phyloP scores from a whole-genome alignment of 208 protist genomes.

The Leishmania tarentolae region DNA sequence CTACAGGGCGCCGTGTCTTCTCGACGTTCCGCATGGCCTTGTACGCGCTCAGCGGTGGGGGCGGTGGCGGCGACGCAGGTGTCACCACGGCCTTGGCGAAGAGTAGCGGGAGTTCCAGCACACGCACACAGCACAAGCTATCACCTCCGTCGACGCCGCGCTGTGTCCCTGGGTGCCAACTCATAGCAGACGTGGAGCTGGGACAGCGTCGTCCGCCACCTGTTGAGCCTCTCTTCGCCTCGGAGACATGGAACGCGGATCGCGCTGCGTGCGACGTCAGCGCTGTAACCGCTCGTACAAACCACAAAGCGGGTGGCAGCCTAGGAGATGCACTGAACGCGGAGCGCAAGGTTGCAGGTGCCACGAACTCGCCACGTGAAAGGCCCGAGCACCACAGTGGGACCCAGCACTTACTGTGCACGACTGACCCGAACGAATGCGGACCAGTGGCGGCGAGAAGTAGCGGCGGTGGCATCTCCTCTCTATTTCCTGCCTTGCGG shows the following conservation, averaged over 20 bases:
- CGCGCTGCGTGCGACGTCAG: not conserved
- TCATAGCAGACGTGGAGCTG: not conserved
- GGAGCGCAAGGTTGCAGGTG: not conserved
- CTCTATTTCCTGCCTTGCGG: not conserved
- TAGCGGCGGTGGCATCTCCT: not conserved
- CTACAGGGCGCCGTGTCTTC: constrained; percentile 14
- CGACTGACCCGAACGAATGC: constrained; percentile 16
- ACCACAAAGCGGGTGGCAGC: not conserved
- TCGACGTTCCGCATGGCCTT: constrained; percentile 28
- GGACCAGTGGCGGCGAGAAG: constrained; percentile 3
- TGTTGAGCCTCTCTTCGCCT: constrained; percentile 17
- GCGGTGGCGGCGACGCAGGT: not conserved
- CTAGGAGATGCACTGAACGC: not conserved
- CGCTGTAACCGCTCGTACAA: not conserved
- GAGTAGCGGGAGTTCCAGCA: not conserved
- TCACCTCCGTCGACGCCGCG: not conserved
- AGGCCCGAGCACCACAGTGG: not conserved
- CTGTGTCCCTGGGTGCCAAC: not conserved
- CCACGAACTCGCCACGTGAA: not conserved
- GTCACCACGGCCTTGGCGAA: not conserved
- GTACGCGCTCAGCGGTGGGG: constrained; percentile 12
- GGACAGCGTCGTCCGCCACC: not conserved
- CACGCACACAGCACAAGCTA: not conserved
- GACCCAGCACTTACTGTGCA: constrained; percentile 11
- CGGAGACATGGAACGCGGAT: constrained; percentile 10